phyloP scores from a whole-genome alignment of 306 rosid species.

The Sindora glabra region DNA sequence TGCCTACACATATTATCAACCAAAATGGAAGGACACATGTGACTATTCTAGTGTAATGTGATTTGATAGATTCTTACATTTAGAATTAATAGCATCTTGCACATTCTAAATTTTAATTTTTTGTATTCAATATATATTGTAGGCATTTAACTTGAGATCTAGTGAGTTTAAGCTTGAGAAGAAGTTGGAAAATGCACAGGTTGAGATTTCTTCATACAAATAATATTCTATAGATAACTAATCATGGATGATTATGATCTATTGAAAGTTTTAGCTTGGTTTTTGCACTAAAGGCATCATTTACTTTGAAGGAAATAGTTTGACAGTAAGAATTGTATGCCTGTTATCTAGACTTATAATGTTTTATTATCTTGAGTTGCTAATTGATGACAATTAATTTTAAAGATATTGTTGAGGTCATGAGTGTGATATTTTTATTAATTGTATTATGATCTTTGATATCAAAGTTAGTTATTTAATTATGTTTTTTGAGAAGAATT shows the following conservation, averaged over 20 bases:
- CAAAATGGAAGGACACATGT: too few species aligned
- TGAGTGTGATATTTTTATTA: background rate
- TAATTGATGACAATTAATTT: background rate
- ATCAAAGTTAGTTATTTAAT: background rate
- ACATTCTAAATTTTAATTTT: slow-evolving; percentile 5
- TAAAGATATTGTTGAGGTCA: background rate
- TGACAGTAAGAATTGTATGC: background rate
- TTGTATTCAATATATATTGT: slow-evolving; percentile 19
- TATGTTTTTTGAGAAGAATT: background rate
- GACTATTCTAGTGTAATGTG: background rate
- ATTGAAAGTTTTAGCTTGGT: background rate
- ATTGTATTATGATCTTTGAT: background rate
- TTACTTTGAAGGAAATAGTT: background rate
- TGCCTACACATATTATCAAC: too few species aligned
- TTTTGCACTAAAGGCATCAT: background rate
- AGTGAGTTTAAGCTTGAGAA: slow-evolving; percentile 88
- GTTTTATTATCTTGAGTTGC: background rate
- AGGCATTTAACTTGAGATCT: slow-evolving; percentile 93
- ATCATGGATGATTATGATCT: background rate
- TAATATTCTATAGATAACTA: slow-evolving; percentile 20
- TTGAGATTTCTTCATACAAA: slow-evolving; percentile 77
- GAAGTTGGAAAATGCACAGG: slow-evolving; percentile 73
- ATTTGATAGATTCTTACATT: background rate
- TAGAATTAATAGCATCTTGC: slow-evolving; percentile 7
- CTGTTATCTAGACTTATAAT: background rate